Base-by-base conservation (phyloP, 108 stramenopile genomes). In the Parietichytrium sp. region DNA sequence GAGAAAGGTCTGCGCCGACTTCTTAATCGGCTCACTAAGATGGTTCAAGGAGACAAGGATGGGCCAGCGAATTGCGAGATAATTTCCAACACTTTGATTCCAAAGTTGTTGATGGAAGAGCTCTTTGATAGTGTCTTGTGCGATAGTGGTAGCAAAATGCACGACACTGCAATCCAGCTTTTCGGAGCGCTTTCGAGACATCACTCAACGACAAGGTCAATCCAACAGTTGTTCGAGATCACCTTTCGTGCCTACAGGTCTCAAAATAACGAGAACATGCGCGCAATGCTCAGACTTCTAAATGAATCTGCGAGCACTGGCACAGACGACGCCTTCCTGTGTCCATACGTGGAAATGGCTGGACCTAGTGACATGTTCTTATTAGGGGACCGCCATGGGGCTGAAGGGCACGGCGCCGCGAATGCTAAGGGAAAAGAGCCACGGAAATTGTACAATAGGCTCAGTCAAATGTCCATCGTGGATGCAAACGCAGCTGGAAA, bases 261-360 rank as follows among this genome's bases (percentile, higher is more conserved):
- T 12, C 20, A 72, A 25, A 45, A 25, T n/a, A 72, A 33, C 33
- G 6, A 13, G n/a, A 27, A 13, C 20, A 42, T 72, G 6, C 16
- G 36, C 0, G 61, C 61, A 6, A 13, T 72, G 10, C 42, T 72
- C 15, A 72, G 45, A 27, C 38, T 72, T 2, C 61, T 72, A n/a
- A 72, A 72, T 20, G 38, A 45, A 33, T 33, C 61, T 38, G 61
- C 61, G 6, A 72, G 45, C 42, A 33, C 61, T 16, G 61, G 61
- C 8, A 72, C 36, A 10, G 61, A 72, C 61, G 61, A 72, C 45
- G 61, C 61, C 29, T 72, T 72, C 61, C 45, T 72, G 36, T 72
- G 61, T 25, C 61, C 61, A 23, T 72, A 72, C 20, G 61, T 72
- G 42, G 38, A 72, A 45, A 72, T 72, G 61, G 36, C 61, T 2